Evolutionary conservation across 1,284 basidiomycete species (phyloP), one percentile per base, ranked within the genome.

Genomic region (Leccinum pachyderme): DNA sequence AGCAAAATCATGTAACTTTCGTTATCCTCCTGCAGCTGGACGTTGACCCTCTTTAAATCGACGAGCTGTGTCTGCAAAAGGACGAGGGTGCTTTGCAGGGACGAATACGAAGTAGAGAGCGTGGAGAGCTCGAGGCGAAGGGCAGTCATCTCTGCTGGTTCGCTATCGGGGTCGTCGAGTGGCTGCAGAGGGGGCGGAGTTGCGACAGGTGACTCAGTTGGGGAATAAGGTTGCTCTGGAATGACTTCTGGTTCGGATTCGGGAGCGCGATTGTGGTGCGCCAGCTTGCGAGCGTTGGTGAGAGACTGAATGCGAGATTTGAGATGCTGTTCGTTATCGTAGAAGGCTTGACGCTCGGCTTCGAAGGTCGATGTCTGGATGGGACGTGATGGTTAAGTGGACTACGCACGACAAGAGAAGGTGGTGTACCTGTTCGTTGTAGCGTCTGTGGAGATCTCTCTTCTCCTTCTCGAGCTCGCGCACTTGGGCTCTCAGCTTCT

Each of bases 1-100:
- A 97, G 75, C 45, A 98, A 79, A 58, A 94, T 91, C 79, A 95
- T 93, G 75, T 93, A 98, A 48, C 91, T 90, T 73, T 96, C 93
- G 71, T 96, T 97, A 66, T 97, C 94, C 69, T 97, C 94, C 70
- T 92, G 89, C 41, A 92, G 67, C 58, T 88, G 84, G 61, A 86
- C 81, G 66, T 92, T 92, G 61, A 92, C 89, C 53, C 90, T 77
- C 70, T 90, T 88, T 51, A 92, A 72, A 62, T 92, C 89, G 33
- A 84, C 76, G 4, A 92, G 78, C 63, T 92, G 89, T 2, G 82
- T 81, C 70, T 91, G 89, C 43, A 92, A 75, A 39, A 91, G 80
- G 35, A 84, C 75, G 12, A 91, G 76, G 31, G 89, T 92, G 56
- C 81, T 89, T 64, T 92, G 90, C 18, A 92, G 71, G 18, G 89